Base-by-base conservation (phyloP, 2,329 filamentous ascomycete genomes). In the Cordyceps javanica region DNA sequence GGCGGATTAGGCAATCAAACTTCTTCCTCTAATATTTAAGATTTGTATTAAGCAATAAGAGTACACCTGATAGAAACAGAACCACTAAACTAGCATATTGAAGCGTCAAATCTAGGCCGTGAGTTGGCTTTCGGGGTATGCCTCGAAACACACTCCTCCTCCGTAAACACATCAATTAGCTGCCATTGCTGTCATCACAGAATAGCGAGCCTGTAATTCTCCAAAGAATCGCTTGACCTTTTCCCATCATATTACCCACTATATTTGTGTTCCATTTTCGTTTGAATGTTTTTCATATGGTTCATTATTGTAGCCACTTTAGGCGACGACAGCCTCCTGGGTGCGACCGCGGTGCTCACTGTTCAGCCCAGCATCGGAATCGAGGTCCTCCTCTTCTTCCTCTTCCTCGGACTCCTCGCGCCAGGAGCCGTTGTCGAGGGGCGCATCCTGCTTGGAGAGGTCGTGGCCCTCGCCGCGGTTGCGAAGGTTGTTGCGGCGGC, bases 341-440 rank as follows among this genome's bases (percentile, higher is more conserved):
- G 77, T 76, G 49, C 82, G 79, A 21, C 82, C 82, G 48, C 81
- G 77, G 57, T 70, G 75, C 70, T 87, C 83, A 56, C 79, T 79
- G 60, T 83, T 82, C 53, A 83, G 48, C 16, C 76, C 77, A 16
- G 70, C 71, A 55, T 83, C 81, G 46, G 75, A 79, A 50, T 80
- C 80, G n/a, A 79, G 68, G 14, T 86, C 83, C 30, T 82, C 81
- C 21, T 86, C 83, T 13, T 86, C 84, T 13, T 86, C 84, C 10
- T 87, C 85, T 2, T 89, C 86, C 16, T 86, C 86, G 14, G 86
- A 83, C 21, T 77, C 77, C 65, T 82, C 78, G 67, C 92, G 85
- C 93, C 93, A 97, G 13, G 88, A 90, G 69, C 87, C 81, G 68
- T 90, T 89, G 62, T 91, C 85, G 61, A 91, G 74, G 16, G 90